Evolutionary conservation across 768 basidiomycete genomes (phyloP).

Genomic region (Chalciporus sphaerocephalus): DNA sequence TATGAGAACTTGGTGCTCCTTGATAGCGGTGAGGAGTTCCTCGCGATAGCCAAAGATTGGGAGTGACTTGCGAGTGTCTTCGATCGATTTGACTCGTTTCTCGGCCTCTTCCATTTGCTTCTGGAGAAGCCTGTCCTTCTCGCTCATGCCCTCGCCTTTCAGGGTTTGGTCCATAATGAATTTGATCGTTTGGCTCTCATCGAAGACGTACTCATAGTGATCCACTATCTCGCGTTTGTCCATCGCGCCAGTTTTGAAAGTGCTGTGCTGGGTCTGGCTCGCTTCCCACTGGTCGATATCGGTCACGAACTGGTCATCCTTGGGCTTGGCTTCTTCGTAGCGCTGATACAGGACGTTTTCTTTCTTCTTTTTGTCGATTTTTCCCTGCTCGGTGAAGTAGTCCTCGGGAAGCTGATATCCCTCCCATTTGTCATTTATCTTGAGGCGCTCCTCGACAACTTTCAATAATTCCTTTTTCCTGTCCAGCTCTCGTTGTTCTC

Average conservation of each 20-base stretch:
- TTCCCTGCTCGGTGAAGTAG: conserved; percentile 97
- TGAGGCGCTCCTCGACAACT: conserved; percentile 89
- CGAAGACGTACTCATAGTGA: conserved; percentile 96
- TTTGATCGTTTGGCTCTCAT: conserved; percentile 94
- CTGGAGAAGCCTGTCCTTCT: conserved; percentile 81
- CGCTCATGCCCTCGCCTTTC: conserved; percentile 63
- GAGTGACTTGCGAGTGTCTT: conserved; percentile 88
- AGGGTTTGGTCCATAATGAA: conserved; percentile 85
- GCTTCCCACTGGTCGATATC: conserved; percentile 99
- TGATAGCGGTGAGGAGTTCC: conserved; percentile 82
- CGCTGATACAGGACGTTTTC: conserved; percentile 88
- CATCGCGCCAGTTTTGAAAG: conserved; percentile 87
- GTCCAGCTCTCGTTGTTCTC: conserved; percentile 77
- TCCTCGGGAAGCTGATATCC: conserved; percentile 97
- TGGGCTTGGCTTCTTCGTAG: conserved; percentile 89
- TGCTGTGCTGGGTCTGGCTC: conserved; percentile 82
- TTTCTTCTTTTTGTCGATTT: conserved; percentile 96
- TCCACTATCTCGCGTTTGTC: conserved; percentile 81
- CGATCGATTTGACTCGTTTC: conserved; percentile 82
- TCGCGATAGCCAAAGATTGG: conserved; percentile 91
- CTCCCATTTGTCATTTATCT: conserved; percentile 93
- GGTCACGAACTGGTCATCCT: conserved; percentile 92
- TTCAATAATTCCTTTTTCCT: conserved; percentile 88
- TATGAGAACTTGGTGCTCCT: conserved; percentile 90
- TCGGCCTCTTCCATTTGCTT: conserved; percentile 90